phyloP scores from a whole-genome alignment of 2,329 filamentous ascomycete genomes.

The Clonostachys rosea region DNA sequence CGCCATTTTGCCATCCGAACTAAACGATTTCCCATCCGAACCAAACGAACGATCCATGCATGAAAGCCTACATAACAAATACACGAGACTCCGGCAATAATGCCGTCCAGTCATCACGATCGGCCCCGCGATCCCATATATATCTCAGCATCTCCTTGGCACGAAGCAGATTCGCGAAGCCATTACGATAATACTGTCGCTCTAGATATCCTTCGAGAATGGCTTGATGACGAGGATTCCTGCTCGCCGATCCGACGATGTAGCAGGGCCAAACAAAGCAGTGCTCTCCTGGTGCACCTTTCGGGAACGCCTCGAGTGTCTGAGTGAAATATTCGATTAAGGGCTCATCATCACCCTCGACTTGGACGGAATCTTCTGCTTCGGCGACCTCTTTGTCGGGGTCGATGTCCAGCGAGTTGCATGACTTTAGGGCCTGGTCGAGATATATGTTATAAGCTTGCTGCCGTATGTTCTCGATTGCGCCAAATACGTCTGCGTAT shows the following conservation, averaged over 20 bases:
- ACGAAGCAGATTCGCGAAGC: conserved; percentile 2
- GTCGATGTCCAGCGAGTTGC: neutral
- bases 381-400: neutral
- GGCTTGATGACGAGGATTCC: neutral
- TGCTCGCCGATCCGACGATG: conserved; percentile 3
- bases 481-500: neutral
- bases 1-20: too few relatives aligned
- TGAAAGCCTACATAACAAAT: conserved; percentile 1
- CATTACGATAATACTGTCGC: neutral
- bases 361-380: too few relatives aligned
- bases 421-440: neutral
- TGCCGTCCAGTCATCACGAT: conserved; percentile 1
- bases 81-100: conserved; percentile 1
- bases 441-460: conserved; percentile 3
- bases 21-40: too few relatives aligned
- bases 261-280: conserved; percentile 4
- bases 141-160: conserved; percentile 1
- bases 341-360: too few relatives aligned
- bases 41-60: too few relatives aligned
- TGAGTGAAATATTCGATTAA: conserved; percentile 1
- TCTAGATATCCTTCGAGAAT: conserved; percentile 1
- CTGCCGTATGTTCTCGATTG: neutral
- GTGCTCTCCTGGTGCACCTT: neutral
- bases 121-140: conserved; percentile 1
- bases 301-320: neutral